These are phyloP conservation scores for Colletotrichum agaves DNA, from an alignment of 2,329 filamentous ascomycete species.

Conservation along the genomic window DNA sequence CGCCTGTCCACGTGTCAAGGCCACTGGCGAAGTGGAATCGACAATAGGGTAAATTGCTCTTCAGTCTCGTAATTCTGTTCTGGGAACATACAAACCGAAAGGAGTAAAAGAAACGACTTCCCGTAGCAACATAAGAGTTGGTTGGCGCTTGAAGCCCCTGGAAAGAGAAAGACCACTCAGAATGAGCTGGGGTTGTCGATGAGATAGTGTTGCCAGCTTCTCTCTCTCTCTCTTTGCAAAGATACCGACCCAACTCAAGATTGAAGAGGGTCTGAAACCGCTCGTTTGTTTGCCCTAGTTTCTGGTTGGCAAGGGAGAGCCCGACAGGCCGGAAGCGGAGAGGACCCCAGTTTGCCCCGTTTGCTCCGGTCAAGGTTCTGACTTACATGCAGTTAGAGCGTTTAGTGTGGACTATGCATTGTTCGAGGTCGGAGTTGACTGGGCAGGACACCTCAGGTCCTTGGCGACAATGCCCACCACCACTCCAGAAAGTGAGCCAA, in stretches of 20 bases:
- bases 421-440: background rate
- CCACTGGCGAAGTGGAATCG: background rate
- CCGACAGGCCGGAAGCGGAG: constrained; percentile 20
- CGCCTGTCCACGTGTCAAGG: constrained; percentile 6
- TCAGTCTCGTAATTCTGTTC: constrained; percentile 1
- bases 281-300: background rate
- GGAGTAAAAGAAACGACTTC: background rate
- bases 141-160: constrained; percentile 11
- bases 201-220: constrained; percentile 20
- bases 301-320: constrained; percentile 21
- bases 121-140: background rate
- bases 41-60: background rate
- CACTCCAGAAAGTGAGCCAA: constrained; percentile 22
- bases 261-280: constrained; percentile 25
- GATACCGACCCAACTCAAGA: constrained; percentile 8
- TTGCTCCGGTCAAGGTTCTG: constrained; percentile 7
- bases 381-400: constrained; percentile 20
- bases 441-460: background rate
- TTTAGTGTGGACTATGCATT: constrained; percentile 27
- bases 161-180: background rate
- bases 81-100: background rate
- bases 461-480: constrained; percentile 9
- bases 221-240: background rate
- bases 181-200: constrained; percentile 28
- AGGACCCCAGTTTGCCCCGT: constrained; percentile 18